Conservation (phyloP, 1,284 basidiomycete genomes). For the Chondrostereum purpureum region DNA sequence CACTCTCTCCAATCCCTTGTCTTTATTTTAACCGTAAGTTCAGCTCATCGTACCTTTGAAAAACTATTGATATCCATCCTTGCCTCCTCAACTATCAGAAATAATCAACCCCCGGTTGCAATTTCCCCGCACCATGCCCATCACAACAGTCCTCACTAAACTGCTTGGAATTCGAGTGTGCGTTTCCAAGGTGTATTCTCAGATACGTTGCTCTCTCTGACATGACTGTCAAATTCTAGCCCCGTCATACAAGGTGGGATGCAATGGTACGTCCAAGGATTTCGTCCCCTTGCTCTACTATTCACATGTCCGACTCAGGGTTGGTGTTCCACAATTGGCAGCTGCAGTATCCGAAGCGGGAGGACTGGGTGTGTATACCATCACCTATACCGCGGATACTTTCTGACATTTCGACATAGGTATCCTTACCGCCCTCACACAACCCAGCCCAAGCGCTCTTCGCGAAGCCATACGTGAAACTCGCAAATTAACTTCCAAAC, state of each 20-base stretch:
- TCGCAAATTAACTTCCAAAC: conserved; percentile 59
- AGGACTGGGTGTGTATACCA: conserved; percentile 8
- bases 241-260: conserved; percentile 79
- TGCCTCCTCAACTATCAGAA: no score
- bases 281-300: not conserved
- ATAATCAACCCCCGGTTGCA: no score
- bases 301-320: conserved; percentile 41
- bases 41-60: no score
- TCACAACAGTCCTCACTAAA: conserved; percentile 46
- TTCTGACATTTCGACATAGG: conserved; percentile 29
- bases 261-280: conserved; percentile 62
- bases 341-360: conserved; percentile 86
- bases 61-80: no score
- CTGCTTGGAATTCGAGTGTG: conserved; percentile 51
- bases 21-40: no score
- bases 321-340: conserved; percentile 67
- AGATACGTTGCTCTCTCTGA: conserved; percentile 1
- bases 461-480: conserved; percentile 84
- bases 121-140: conserved; percentile 21
- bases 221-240: conserved; percentile 26
- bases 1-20: no score
- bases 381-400: not conserved
- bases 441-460: conserved; percentile 80
- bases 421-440: conserved; percentile 83
- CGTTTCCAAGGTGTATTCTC: conserved; percentile 17